Conservation (phyloP, 345 rosid genomes). For the Hibiscus tridactylites region DNA sequence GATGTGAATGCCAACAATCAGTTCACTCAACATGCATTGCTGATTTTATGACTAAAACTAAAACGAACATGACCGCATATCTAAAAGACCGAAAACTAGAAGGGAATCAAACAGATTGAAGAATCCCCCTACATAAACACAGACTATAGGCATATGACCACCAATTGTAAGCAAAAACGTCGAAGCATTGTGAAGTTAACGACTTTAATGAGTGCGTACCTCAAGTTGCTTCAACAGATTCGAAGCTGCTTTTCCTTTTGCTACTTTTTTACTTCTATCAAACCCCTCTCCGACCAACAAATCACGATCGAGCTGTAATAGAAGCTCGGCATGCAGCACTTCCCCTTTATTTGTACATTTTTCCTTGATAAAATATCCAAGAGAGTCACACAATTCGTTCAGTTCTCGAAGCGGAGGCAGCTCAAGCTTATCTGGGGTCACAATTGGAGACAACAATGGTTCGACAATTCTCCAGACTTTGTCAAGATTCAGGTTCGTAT, state of each 20-base stretch:
- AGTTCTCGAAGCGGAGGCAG: slow-evolving; percentile 72
- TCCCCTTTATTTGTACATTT: slow-evolving; percentile 41
- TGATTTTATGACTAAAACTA: too few relatives aligned
- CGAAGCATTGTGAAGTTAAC: slow-evolving; percentile 1
- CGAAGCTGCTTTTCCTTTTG: slow-evolving; percentile 79
- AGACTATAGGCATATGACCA: too few relatives aligned
- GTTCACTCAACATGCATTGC: not conserved
- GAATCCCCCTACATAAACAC: too few relatives aligned
- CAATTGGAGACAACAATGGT: slow-evolving; percentile 72
- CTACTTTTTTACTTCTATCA: slow-evolving; percentile 54
- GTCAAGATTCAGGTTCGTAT: slow-evolving; percentile 58
- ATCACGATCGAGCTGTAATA: slow-evolving; percentile 53
- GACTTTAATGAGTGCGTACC: slow-evolving; percentile 34
- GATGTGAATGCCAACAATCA: not conserved
- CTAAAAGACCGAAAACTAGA: not conserved
- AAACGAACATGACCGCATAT: too few relatives aligned
- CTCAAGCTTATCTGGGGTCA: slow-evolving; percentile 72
- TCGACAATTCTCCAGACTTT: slow-evolving; percentile 70
- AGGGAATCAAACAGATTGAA: not conserved
- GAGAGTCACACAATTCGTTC: slow-evolving; percentile 64
- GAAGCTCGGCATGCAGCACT: slow-evolving; percentile 47
- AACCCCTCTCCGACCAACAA: slow-evolving; percentile 57
- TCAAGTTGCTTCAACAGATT: slow-evolving; percentile 63
- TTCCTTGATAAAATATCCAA: slow-evolving; percentile 52
- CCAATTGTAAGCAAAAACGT: too few relatives aligned